Percentiles rank a stretch among this genome's conserved stretches.
Conservation (phyloP, 331 rosid species). For the Stylosanthes scabra region DNA sequence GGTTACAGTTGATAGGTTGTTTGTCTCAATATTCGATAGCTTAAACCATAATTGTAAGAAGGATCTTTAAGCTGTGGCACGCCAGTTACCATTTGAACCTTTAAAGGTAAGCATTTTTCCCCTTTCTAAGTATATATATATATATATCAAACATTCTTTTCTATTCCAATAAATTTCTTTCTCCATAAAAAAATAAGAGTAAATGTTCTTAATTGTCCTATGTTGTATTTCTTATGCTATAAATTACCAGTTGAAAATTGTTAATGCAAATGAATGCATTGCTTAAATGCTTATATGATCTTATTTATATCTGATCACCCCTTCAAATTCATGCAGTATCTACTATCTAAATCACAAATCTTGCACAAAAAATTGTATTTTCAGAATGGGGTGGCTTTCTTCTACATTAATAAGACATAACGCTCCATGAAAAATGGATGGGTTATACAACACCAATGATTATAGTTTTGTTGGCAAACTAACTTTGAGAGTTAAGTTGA, state of each 20-base stretch:
- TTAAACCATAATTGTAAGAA: constrained; percentile 68
- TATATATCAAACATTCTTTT: too few relatives aligned
- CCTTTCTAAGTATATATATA: too few relatives aligned
- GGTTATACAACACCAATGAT: too few relatives aligned
- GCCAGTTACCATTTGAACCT: constrained; percentile 92
- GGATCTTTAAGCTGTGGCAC: constrained; percentile 77
- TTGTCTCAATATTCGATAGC: constrained; percentile 77
- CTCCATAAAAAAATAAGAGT: background rate
- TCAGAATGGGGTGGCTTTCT: too few relatives aligned
- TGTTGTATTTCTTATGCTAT: constrained; percentile 9
- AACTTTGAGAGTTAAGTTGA: too few relatives aligned
- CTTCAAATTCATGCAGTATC: constrained; percentile 65
- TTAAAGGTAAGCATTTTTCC: constrained; percentile 63
- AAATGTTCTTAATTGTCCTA: constrained; percentile 6
- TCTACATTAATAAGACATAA: too few relatives aligned
- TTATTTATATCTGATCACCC: background rate
- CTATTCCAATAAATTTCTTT: too few relatives aligned
- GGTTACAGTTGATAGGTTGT: constrained; percentile 74
- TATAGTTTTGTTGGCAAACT: too few relatives aligned
- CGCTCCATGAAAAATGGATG: too few relatives aligned
- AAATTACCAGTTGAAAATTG: background rate
- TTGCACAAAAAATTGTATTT: background rate
- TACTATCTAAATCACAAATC: background rate
- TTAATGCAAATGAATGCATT: background rate
- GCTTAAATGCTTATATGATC: background rate